Evolutionary conservation across 1,139 yeast genomes (phyloP).

Genomic region (Protomyces inouyei): DNA sequence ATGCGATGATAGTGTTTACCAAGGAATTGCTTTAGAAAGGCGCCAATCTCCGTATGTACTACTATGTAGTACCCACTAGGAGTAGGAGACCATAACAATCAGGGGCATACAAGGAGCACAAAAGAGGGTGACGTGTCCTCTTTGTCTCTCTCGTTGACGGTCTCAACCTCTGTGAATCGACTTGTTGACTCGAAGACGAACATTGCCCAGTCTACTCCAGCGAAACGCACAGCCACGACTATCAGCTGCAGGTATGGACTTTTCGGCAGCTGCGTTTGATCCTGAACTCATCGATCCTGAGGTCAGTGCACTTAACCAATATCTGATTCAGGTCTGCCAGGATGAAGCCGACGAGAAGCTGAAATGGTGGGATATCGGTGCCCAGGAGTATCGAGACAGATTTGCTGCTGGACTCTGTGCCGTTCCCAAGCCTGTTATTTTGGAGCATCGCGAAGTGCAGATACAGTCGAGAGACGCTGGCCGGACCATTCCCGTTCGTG

Average conservation of each 20-base stretch:
- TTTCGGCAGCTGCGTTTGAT: neutral
- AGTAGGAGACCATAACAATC: no score
- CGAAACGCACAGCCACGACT: no score
- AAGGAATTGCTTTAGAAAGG: neutral
- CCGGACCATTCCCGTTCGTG: neutral
- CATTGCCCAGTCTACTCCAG: no score
- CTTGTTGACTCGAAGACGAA: no score
- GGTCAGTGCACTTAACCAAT: neutral
- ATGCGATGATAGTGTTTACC: neutral
- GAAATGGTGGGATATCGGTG: slow-evolving; percentile 14
- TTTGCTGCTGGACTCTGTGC: neutral
- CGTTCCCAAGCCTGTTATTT: slow-evolving; percentile 1
- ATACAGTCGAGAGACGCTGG: neutral
- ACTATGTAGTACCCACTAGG: no score
- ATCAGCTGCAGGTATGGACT: neutral
- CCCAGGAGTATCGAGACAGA: neutral
- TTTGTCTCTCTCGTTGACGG: no score
- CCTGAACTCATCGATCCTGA: neutral
- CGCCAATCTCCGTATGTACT: no score
- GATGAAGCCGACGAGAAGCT: neutral
- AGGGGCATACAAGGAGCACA: no score
- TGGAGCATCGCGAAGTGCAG: neutral
- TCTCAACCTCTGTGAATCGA: no score
- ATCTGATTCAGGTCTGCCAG: neutral
- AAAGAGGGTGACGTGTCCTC: no score